Base-by-base conservation (phyloP, 495 filamentous ascomycete species). In the Aspergillus sparsus region DNA sequence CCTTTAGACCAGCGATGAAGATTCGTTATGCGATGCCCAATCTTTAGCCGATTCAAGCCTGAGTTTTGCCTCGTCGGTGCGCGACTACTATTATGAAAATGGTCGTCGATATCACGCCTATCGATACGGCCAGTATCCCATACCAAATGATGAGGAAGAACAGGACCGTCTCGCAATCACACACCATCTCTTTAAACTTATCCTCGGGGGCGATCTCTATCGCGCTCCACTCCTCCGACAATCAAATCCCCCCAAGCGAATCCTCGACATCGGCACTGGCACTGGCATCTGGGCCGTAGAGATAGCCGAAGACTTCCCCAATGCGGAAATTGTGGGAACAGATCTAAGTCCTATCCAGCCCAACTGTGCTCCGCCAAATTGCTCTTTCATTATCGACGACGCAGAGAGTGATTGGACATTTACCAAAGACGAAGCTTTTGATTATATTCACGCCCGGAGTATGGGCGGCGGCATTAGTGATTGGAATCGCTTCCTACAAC, bases 161-260 rank as follows among this genome's bases (percentile, higher is more conserved):
- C 78, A 81, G 61, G 88, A 91, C 61, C 83, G 90, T 34, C 83
- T 91, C 53, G 84, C 86, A 49, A 73, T 92, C 51, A 75, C 83
- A 58, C 88, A 92, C 70, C 81, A 84, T 53, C 78, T 87, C 63
- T 82, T 79, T 65, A 71, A 67, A 27, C 68, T 82, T 21, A 64
- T 82, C 9, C 69, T 79, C 0, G 80, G 82, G 57, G 84, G 81
- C 11, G 74, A 76, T 15, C 76, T 87, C 6, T 79, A 77, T 64
- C 74, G 82, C 10, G 80, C 83, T 16, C 83, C 83, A 1, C 68
- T 88, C 62, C 41, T 50, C 21, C 58, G 61, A 18, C 58, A 63
- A 33, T 3, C 44, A 16, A 47, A 31, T 6, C 31, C 55, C 11
- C 68, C 68, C 6, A 65, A 66, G 44, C 72, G 74, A 58, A 69